These are phyloP conservation scores for Musa itinerans DNA, from an alignment of 176 grass and related monocot species.

Conservation along the genomic window DNA sequence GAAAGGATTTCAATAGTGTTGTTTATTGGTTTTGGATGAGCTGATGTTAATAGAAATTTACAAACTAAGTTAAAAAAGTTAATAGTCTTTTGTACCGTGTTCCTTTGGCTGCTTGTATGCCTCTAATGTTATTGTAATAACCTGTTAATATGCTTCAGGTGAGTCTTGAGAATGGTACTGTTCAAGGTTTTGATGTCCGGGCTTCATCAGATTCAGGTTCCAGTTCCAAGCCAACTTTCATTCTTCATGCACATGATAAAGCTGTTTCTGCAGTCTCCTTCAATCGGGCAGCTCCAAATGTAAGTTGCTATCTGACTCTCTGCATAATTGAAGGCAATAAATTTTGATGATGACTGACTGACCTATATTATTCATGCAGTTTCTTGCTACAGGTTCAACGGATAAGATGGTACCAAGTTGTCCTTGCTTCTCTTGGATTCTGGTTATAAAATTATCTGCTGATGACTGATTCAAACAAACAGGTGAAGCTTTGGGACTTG, in stretches of 20 bases:
- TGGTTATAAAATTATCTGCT: neutral
- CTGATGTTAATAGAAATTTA: neutral
- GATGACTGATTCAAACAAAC: conserved; percentile 15
- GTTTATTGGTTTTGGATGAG: neutral
- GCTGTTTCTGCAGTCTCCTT: conserved; percentile 52
- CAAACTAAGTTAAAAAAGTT: no score
- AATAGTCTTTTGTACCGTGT: no score
- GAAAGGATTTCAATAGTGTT: neutral
- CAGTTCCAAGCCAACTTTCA: conserved; percentile 43
- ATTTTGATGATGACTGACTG: neutral
- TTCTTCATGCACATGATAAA: conserved; percentile 70
- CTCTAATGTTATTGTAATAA: neutral
- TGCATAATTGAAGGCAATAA: neutral
- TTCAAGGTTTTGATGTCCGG: conserved; percentile 76
- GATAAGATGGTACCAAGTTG: conserved; percentile 46
- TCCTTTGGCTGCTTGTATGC: no score
- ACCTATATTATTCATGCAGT: conserved; percentile 21
- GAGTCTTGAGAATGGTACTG: conserved; percentile 82
- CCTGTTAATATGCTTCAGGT: conserved; percentile 34
- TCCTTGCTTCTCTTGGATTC: neutral
- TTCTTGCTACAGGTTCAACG: conserved; percentile 47
- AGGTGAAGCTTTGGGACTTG: conserved; percentile 77
- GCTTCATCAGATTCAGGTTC: conserved; percentile 43
- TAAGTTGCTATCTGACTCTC: conserved; percentile 18
- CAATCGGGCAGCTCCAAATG: conserved; percentile 30